Percentiles rank a stretch among this genome's conserved stretches.
phyloP scores from a whole-genome alignment of 192 early-diverging fungal species.

The Dispira simplex region DNA sequence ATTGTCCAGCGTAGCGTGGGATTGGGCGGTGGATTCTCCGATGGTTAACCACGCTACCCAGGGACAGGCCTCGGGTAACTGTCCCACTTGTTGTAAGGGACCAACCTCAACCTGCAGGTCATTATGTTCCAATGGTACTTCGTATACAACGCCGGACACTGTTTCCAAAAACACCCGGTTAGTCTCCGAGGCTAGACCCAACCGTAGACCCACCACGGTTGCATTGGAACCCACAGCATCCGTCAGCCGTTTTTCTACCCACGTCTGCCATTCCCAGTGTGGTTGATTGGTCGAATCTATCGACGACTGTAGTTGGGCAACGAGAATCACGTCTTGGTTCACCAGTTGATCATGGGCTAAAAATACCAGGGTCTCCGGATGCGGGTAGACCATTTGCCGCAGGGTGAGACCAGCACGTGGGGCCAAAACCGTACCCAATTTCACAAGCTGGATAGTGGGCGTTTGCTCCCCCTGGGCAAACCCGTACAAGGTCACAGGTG shows the following conservation, averaged over 20 bases:
- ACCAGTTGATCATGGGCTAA: conserved; percentile 28
- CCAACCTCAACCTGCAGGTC: neutral
- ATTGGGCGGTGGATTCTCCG: conserved; percentile 3
- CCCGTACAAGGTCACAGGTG: conserved; percentile 23
- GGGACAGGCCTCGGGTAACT: conserved; percentile 23
- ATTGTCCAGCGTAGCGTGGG: neutral
- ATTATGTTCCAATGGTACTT: conserved; percentile 10
- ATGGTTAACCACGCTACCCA: conserved; percentile 21
- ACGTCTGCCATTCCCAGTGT: conserved; percentile 11
- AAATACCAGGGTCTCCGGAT: conserved; percentile 30
- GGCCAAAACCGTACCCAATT: conserved; percentile 2
- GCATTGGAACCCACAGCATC: conserved; percentile 12
- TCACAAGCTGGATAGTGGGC: conserved; percentile 17
- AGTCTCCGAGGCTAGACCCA: neutral
- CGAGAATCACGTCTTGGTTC: conserved; percentile 20
- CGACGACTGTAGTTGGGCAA: conserved; percentile 22
- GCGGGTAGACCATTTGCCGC: conserved; percentile 59
- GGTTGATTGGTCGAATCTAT: neutral
- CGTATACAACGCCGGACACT: conserved; percentile 23
- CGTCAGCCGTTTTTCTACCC: conserved; percentile 11
- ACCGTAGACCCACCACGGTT: neutral
- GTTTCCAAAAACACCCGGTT: conserved; percentile 26
- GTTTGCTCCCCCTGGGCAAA: conserved; percentile 13
- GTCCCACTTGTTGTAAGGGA: conserved; percentile 13
- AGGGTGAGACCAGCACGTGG: neutral